Evolutionary conservation across 768 basidiomycete species (phyloP), one percentile per base, ranked within the genome.

Genomic region (Boletus huronensis): DNA sequence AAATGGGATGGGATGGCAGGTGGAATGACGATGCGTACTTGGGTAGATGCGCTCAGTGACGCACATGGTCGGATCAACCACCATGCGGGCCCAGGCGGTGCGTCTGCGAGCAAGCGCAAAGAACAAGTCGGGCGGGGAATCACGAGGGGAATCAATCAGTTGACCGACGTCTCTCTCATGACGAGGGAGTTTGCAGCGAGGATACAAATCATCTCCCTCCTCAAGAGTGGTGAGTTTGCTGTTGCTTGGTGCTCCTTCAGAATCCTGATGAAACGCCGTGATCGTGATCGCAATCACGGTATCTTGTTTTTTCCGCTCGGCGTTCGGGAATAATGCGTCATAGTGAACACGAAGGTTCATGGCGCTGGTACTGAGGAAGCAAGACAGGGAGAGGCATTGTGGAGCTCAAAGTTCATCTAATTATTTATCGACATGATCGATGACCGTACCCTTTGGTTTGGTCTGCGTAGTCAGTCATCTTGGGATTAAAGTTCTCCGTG

Each of bases 1-100:
- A 77, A 74, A 64, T 80, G 79, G 79, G 79, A 81, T 52, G 76
- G 76, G 8, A 79, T 81, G 78, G 76, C 80, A 4, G 78, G 78
- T 6, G 79, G 72, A 28, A 80, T 81, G 79, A 75, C 80, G 38
- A 78, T 81, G 74, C 73, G 78, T 34, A 81, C 79, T 10, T 82
- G 80, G 81, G 74, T 75, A 5, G 79, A 82, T 48, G 63, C 69
- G 1, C 69, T 82, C n/a, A 69, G 74, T 8, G 74, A 75, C 31
- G 77, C 74, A 10, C 73, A 79, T 55, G 65, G 58, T n/a, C 71
- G 65, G 57, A 67, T 65, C 45, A 44, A 56, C 60, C 50, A 29
- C 13, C 14, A 28, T 38, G 14, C 19, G 4, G 29, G 29, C 13
- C 5, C 45, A 2, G 13, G 29, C 10, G 47, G 38, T 7, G 47